phyloP scores from a whole-genome alignment of 192 early-diverging fungal species.

The Paraglomus occultum region DNA sequence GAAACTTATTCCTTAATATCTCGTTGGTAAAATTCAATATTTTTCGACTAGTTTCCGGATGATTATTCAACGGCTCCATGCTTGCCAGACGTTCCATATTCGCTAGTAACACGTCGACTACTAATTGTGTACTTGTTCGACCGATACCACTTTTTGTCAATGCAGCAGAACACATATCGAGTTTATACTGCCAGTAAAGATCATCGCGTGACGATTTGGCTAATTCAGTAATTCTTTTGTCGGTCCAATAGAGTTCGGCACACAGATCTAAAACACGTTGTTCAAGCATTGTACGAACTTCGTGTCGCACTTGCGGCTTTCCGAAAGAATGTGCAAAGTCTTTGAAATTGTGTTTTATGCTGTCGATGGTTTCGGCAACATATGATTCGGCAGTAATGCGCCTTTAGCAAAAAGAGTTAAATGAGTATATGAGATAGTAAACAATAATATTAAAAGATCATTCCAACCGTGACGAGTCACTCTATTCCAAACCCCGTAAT shows the following conservation, averaged over 20 bases:
- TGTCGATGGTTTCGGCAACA: slow-evolving; percentile 91
- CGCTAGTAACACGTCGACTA: slow-evolving; percentile 81
- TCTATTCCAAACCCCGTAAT: no score
- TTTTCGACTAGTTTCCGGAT: slow-evolving; percentile 74
- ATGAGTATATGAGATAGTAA: no score
- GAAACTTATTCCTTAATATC: slow-evolving; percentile 83
- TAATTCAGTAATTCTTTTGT: slow-evolving; percentile 67
- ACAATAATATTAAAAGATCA: no score
- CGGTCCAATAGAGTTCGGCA: slow-evolving; percentile 89
- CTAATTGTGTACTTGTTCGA: slow-evolving; percentile 84
- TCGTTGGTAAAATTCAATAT: slow-evolving; percentile 84
- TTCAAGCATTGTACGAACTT: slow-evolving; percentile 90
- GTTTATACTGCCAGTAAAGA: slow-evolving; percentile 80
- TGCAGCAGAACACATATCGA: slow-evolving; percentile 78
- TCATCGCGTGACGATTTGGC: slow-evolving; percentile 60
- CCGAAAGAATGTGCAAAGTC: slow-evolving; percentile 90
- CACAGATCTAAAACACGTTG: slow-evolving; percentile 87
- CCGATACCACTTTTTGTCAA: slow-evolving; percentile 96
- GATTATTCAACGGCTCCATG: slow-evolving; percentile 83
- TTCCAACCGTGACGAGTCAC: no score
- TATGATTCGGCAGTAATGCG: slow-evolving; percentile 91
- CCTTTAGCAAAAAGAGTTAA: neutral
- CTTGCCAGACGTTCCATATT: slow-evolving; percentile 80
- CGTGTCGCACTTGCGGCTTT: slow-evolving; percentile 89
- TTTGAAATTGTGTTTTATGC: slow-evolving; percentile 92